Evolutionary conservation across 345 rosid genomes (phyloP).

Genomic region (Zanthoxylum bungeanum): DNA sequence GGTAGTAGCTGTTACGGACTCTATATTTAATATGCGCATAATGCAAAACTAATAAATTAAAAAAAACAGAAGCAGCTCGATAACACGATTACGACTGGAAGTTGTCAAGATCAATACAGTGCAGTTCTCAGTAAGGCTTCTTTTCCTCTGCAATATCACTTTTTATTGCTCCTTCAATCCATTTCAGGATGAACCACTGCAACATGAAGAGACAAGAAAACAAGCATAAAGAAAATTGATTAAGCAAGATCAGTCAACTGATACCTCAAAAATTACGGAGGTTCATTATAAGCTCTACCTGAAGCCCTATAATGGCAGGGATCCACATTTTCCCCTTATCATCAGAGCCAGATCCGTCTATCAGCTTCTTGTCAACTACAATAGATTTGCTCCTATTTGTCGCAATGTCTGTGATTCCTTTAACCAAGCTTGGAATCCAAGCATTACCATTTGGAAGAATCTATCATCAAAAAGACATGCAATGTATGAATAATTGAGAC

Average conservation of each 20-base stretch:
- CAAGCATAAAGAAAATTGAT: background rate
- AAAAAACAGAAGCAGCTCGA: background rate
- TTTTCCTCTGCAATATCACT: conserved; percentile 46
- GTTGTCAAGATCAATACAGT: background rate
- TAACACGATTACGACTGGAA: conserved; percentile 3
- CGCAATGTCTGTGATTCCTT: conserved; percentile 57
- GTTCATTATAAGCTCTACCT: conserved; percentile 36
- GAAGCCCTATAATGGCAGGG: conserved; percentile 56
- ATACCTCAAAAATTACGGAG: conserved; percentile 3
- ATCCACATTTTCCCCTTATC: conserved; percentile 62
- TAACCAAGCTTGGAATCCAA: conserved; percentile 67
- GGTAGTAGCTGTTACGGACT: background rate
- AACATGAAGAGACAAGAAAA: conserved; percentile 7
- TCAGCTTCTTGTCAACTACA: conserved; percentile 62
- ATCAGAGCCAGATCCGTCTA: conserved; percentile 66
- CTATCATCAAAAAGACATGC: conserved; percentile 27
- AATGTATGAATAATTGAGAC: conserved; percentile 8
- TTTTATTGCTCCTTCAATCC: conserved; percentile 60
- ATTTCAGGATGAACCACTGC: conserved; percentile 63
- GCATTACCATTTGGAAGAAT: conserved; percentile 66
- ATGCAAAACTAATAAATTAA: background rate
- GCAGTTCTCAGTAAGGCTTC: conserved; percentile 37
- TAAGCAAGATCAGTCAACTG: conserved; percentile 6
- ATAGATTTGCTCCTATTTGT: conserved; percentile 55
- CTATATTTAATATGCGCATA: conserved; percentile 1